A percentile compares a stretch with the other conserved stretches of the same genome.
These are phyloP conservation scores for Citrus maxima DNA, from an alignment of 345 rosid species.

Conservation along the genomic window DNA sequence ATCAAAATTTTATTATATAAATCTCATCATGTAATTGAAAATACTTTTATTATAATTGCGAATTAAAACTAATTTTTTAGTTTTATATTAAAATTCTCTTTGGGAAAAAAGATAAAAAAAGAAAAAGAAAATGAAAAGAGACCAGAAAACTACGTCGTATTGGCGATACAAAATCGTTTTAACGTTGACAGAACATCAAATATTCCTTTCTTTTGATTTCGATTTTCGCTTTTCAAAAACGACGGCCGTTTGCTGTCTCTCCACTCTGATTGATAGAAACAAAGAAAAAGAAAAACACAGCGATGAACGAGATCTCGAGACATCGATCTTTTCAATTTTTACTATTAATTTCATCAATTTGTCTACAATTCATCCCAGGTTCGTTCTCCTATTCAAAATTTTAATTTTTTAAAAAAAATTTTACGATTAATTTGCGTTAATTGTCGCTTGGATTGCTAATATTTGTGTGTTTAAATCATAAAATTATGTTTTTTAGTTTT, in stretches of 20 bases:
- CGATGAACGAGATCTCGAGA: slow-evolving; percentile 31
- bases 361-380: slow-evolving; percentile 57
- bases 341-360: slow-evolving; percentile 39
- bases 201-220: neutral
- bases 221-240: slow-evolving; percentile 2
- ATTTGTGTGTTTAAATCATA: neutral
- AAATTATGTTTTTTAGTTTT: neutral
- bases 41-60: too few relatives aligned
- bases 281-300: slow-evolving; percentile 15
- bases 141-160: neutral
- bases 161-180: neutral
- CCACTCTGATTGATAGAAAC: neutral
- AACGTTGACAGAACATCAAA: neutral
- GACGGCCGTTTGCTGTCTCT: neutral
- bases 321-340: slow-evolving; percentile 31
- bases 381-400: slow-evolving; percentile 19
- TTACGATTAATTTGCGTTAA: neutral
- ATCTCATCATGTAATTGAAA: too few relatives aligned
- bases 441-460: neutral
- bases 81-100: too few relatives aligned
- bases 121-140: neutral
- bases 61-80: too few relatives aligned
- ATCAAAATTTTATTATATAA: too few relatives aligned
- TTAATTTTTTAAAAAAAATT: neutral
- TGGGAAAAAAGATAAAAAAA: neutral